phyloP scores from a whole-genome alignment of 73 alveolate species.

The Uronychia binucleata region DNA sequence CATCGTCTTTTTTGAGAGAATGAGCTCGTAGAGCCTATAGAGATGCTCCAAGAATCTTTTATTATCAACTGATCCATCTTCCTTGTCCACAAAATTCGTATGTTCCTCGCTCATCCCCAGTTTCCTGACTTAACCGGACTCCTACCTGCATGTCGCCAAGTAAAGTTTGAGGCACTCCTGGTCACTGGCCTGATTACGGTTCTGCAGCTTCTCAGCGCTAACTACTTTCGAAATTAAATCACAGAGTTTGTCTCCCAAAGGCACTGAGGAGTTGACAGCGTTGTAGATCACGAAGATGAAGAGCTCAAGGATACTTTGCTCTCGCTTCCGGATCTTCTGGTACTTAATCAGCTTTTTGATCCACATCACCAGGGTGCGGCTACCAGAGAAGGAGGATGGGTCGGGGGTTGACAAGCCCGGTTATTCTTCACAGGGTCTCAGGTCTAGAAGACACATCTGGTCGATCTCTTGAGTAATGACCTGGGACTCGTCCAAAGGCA shows the following conservation, averaged over 20 bases:
- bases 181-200: neutral
- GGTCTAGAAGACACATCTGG: too few relatives aligned
- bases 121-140: neutral
- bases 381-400: neutral
- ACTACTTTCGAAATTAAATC: neutral
- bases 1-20: neutral
- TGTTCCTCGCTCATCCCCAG: neutral
- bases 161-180: neutral
- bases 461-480: too few relatives aligned
- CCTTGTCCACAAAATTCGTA: too few relatives aligned
- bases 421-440: neutral
- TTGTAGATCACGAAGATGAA: neutral
- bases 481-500: too few relatives aligned
- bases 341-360: neutral
- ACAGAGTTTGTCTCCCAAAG: neutral
- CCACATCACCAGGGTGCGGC: neutral
- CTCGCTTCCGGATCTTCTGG: neutral
- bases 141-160: neutral
- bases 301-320: neutral
- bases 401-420: neutral
- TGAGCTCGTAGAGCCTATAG: neutral
- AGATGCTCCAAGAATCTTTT: neutral
- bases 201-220: neutral
- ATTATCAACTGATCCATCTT: neutral
- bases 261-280: neutral